These are phyloP conservation scores for Polygonum aviculare DNA, from an alignment of 148 eudicot genomes.

Conservation along the genomic window DNA sequence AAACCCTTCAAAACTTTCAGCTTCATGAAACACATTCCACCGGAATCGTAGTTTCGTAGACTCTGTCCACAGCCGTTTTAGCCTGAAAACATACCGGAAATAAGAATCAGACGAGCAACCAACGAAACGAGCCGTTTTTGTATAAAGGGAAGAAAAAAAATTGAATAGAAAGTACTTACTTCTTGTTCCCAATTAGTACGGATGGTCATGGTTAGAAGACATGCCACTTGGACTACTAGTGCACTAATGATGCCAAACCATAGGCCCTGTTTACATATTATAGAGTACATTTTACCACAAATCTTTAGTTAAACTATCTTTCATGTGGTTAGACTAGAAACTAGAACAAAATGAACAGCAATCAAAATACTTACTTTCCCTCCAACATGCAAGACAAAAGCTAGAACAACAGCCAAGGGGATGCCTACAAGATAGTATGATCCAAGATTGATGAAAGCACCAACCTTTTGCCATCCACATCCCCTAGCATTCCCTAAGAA, in stretches of 20 bases:
- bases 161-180: constrained; percentile 18
- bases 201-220: constrained; percentile 37
- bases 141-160: not conserved
- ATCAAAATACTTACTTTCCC: no score
- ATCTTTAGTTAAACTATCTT: no score
- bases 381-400: no score
- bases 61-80: constrained; percentile 2
- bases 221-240: constrained; percentile 34
- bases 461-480: no score
- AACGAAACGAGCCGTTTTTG: no score
- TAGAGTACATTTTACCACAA: no score
- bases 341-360: no score
- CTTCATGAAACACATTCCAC: constrained; percentile 8
- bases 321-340: no score
- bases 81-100: constrained; percentile 10
- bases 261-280: constrained; percentile 40
- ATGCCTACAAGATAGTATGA: no score
- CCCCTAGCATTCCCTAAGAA: not conserved
- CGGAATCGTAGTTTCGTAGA: constrained; percentile 9
- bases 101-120: not conserved
- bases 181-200: constrained; percentile 55
- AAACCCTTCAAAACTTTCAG: not conserved
- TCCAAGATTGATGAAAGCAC: no score
- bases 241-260: constrained; percentile 53
- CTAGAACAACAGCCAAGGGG: no score